Evolutionary conservation across 2,329 filamentous ascomycete species (phyloP).

Genomic region (Esteya vermicola): DNA sequence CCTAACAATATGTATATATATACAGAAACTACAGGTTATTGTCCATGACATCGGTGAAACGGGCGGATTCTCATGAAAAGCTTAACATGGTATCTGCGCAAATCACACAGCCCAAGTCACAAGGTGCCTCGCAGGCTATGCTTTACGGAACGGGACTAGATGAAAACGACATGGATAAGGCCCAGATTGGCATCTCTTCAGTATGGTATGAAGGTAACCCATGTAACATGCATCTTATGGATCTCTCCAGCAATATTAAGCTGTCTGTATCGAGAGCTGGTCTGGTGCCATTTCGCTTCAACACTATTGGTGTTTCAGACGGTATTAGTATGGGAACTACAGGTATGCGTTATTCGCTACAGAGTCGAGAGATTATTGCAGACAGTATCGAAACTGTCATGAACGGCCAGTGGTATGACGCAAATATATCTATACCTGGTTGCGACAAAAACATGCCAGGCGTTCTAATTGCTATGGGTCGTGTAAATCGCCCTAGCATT

Average conservation of each 20-base stretch:
- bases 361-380: conserved; percentile 91
- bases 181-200: conserved; percentile 93
- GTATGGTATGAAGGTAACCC: conserved; percentile 98
- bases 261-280: conserved; percentile 53
- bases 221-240: conserved; percentile 97
- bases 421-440: conserved; percentile 88
- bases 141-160: conserved; percentile 85
- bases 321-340: conserved; percentile 97
- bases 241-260: conserved; percentile 65
- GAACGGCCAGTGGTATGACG: conserved; percentile 98
- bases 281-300: conserved; percentile 91
- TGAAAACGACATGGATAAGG: conserved; percentile 84
- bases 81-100: conserved; percentile 73
- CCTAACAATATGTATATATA: too few relatives aligned
- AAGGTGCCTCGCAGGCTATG: conserved; percentile 98
- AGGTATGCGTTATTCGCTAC: conserved; percentile 75
- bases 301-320: conserved; percentile 95
- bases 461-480: conserved; percentile 83
- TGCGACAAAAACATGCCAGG: conserved; percentile 99
- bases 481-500: conserved; percentile 83
- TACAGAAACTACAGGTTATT: conserved; percentile 29
- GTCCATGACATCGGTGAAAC: conserved; percentile 33
- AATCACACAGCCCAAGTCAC: conserved; percentile 95
- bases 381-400: conserved; percentile 99
- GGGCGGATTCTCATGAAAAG: conserved; percentile 28